Conservation (phyloP, 768 basidiomycete species). For the Coprinopsis sp. region DNA sequence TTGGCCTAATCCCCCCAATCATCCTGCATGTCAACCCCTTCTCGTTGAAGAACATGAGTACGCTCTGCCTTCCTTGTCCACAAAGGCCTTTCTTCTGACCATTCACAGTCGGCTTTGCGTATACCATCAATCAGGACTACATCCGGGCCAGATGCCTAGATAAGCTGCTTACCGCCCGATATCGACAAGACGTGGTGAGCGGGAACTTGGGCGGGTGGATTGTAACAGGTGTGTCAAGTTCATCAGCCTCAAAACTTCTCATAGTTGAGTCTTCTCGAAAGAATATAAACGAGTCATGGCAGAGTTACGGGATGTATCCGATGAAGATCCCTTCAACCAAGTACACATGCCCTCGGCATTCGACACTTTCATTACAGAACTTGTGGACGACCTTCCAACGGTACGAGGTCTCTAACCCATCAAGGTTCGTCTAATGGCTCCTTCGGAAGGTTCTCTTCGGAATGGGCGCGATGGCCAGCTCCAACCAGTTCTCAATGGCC, state of each 20-base stretch:
- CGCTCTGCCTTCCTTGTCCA: no score
- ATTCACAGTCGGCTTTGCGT: background rate
- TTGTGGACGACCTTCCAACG: background rate
- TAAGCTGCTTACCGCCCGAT: background rate
- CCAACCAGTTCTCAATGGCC: conserved; percentile 16
- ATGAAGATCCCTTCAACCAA: background rate
- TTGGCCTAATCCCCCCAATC: no score
- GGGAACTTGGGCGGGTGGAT: conserved; percentile 5
- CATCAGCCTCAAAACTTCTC: background rate
- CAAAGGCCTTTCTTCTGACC: no score
- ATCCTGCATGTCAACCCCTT: no score
- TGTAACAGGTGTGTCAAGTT: conserved; percentile 2
- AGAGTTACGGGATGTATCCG: background rate
- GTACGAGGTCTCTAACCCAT: background rate
- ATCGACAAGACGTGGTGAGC: conserved; percentile 9
- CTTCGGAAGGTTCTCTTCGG: conserved; percentile 17
- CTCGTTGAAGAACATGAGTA: no score
- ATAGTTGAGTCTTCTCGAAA: no score
- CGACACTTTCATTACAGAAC: no score
- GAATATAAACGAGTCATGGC: background rate
- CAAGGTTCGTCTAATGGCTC: background rate
- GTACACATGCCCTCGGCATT: background rate
- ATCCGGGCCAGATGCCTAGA: conserved; percentile 27
- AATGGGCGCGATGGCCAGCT: conserved; percentile 15
- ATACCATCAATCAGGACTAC: conserved; percentile 22